Base-by-base conservation (phyloP, 441 rosid species). In the Syzygium malaccense region DNA sequence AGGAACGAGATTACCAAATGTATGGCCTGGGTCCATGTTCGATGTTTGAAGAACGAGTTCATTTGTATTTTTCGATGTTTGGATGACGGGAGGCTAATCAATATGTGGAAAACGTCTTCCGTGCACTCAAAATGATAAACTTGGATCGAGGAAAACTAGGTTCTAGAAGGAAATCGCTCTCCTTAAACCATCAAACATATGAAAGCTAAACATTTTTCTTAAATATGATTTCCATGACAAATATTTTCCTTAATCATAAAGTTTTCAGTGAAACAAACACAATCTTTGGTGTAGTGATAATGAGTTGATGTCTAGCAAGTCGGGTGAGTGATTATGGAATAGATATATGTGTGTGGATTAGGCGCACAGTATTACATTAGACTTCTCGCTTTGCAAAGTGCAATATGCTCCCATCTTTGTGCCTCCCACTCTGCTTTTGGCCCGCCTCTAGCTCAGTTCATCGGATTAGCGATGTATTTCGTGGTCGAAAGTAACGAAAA, bases 111-210 rank as follows among this genome's bases (percentile, higher is more conserved):
- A 37, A n/a, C 7, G 6, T 54, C 14, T 4, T 54, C 19, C 14
- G 12, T 26, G 64, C 0, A 62, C 0, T 2, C 0, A 37, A 37
- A 12, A 20, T 0, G 11, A 37, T 0, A 1, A 20, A 49, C 8
- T 37, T 68, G 33, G 1, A 33, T 33, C 1, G 79, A 2, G 3
- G 25, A 68, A 33, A 33, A 5, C 7, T 26, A 10, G 48, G 19
- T 68, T 6, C 1, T 5, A 66, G 23, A 32, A 66, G 20, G 78
- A 66, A 32, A 66, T 32, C 45, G 9, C 7, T 17, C 18, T 17
- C 19, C 37, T n/a, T 33, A 33, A 9, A 0, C 2, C 12, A 68
- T 7, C 26, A 18, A 68, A 68, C 9, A 66, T 17, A 18, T 8
- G 37, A 8, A 32, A 66, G 17, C 14, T 32, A 4, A 0, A 55